These are phyloP conservation scores for Chlamydomonas incerta DNA, from an alignment of 139 green algal genomes.

Conservation along the genomic window DNA sequence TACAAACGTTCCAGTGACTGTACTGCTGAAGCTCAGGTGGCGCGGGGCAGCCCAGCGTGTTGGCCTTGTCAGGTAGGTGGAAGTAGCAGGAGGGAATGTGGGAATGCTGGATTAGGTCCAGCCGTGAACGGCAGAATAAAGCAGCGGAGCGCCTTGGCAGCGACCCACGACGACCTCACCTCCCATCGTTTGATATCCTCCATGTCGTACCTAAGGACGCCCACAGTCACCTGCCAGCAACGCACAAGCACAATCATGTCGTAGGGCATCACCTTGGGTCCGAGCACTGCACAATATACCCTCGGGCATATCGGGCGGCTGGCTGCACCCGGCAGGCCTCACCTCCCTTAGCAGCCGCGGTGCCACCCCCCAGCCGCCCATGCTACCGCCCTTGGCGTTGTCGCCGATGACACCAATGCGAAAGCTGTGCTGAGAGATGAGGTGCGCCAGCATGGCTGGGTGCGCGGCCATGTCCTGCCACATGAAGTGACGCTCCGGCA, in stretches of 20 bases:
- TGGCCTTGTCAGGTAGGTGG: not conserved
- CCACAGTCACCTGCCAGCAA: slow-evolving; percentile 53
- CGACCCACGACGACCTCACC: too few species aligned
- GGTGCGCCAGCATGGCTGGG: slow-evolving; percentile 56
- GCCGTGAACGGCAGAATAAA: too few species aligned
- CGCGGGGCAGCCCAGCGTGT: slow-evolving; percentile 39
- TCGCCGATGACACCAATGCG: slow-evolving; percentile 65
- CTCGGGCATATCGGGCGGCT: too few species aligned
- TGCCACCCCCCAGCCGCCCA: not conserved
- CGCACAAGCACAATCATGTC: too few species aligned
- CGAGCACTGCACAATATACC: too few species aligned
- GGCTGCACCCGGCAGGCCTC: not conserved
- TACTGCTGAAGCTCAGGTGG: not conserved
- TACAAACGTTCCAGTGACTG: slow-evolving; percentile 21
- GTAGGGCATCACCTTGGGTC: not conserved
- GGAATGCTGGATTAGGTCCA: too few species aligned
- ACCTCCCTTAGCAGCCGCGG: slow-evolving; percentile 8
- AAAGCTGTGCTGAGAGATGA: slow-evolving; percentile 51
- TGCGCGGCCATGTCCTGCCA: slow-evolving; percentile 36
- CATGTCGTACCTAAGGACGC: slow-evolving; percentile 70
- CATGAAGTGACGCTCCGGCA: slow-evolving; percentile 46
- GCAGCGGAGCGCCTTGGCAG: too few species aligned
- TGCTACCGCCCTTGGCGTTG: not conserved
- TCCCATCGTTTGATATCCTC: slow-evolving; percentile 58
- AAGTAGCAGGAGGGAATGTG: too few species aligned